phyloP scores from a whole-genome alignment of 73 alveolate genomes.

The Halteria grandinella region DNA sequence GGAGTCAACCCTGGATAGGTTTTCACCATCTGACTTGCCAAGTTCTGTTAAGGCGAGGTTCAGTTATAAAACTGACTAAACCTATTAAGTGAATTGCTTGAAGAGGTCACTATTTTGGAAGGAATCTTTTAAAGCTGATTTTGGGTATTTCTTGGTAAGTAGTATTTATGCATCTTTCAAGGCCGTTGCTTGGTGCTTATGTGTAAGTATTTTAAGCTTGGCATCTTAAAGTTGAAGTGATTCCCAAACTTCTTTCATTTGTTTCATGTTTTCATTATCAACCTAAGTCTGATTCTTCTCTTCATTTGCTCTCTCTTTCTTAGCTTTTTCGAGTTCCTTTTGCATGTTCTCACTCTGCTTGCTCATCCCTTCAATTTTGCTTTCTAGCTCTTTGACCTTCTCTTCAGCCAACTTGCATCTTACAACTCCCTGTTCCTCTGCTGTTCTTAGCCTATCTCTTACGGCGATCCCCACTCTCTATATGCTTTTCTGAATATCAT shows the following conservation, averaged over 20 bases:
- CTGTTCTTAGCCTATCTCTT: too few species aligned
- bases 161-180: conserved; percentile 8
- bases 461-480: too few species aligned
- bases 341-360: too few species aligned
- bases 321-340: too few species aligned
- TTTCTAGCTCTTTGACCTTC: too few species aligned
- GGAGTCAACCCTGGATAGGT: background rate
- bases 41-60: background rate
- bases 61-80: background rate
- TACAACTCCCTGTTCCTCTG: too few species aligned
- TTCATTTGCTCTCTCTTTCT: too few species aligned
- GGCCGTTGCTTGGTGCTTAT: background rate
- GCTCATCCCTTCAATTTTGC: too few species aligned
- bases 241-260: conserved; percentile 37
- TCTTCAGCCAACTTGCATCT: too few species aligned
- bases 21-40: background rate
- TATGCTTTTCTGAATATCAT: too few species aligned
- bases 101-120: conserved; percentile 17
- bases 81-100: background rate
- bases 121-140: background rate
- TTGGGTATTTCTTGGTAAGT: conserved; percentile 2
- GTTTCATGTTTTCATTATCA: too few species aligned
- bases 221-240: conserved; percentile 7
- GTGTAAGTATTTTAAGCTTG: background rate
- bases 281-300: too few species aligned